Conservation (phyloP, 1,284 basidiomycete species). For the Pseudozyma thailandica region DNA sequence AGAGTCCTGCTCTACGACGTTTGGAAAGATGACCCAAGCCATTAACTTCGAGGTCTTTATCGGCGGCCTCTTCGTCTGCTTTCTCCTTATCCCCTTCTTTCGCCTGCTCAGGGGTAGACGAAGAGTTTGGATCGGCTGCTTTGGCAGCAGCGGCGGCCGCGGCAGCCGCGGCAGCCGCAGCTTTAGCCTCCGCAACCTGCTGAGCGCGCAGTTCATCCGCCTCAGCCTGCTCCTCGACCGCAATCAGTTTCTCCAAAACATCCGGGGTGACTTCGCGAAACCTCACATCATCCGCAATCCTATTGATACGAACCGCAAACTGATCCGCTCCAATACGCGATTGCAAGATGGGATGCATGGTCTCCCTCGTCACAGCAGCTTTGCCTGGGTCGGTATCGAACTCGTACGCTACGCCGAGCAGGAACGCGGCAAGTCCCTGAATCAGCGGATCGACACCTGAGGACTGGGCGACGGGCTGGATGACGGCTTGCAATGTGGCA, state of each 20-base stretch:
- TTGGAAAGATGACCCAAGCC: slow-evolving; percentile 57
- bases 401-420: slow-evolving; percentile 87
- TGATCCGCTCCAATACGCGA: slow-evolving; percentile 84
- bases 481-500: slow-evolving; percentile 80
- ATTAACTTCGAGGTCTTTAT: slow-evolving; percentile 46
- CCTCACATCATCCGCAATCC: slow-evolving; percentile 87
- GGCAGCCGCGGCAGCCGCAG: slow-evolving; percentile 31
- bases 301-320: slow-evolving; percentile 84
- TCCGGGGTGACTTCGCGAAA: slow-evolving; percentile 91
- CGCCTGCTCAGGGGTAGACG: slow-evolving; percentile 6
- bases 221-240: slow-evolving; percentile 36
- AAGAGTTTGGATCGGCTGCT: slow-evolving; percentile 22
- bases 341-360: slow-evolving; percentile 78
- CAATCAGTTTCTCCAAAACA: slow-evolving; percentile 67
- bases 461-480: slow-evolving; percentile 91
- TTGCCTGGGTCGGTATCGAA: slow-evolving; percentile 57
- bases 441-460: slow-evolving; percentile 85
- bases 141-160: slow-evolving; percentile 20
- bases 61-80: slow-evolving; percentile 40
- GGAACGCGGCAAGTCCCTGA: slow-evolving; percentile 89
- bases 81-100: slow-evolving; percentile 33
- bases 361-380: slow-evolving; percentile 49
- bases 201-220: slow-evolving; percentile 61
- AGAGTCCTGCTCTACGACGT: slow-evolving; percentile 78
- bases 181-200: slow-evolving; percentile 33